Evolutionary conservation across 768 basidiomycete genomes (phyloP).

Genomic region (Mycena rebaudengoi): DNA sequence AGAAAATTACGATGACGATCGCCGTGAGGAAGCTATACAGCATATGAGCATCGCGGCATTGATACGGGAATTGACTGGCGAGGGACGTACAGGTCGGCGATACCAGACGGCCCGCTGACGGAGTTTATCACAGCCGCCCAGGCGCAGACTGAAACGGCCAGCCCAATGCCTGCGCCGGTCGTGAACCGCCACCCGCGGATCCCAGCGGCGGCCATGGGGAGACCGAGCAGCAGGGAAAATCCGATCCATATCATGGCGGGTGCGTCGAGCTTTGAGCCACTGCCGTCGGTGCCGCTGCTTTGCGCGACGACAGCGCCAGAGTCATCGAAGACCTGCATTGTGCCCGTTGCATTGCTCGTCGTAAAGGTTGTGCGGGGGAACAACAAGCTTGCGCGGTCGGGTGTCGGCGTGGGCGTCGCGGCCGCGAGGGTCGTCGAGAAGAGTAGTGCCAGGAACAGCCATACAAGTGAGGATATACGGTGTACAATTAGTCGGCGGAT

Average conservation of each 20-base stretch:
- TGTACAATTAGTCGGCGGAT: no score
- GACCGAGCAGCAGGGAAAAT: conserved; percentile 59
- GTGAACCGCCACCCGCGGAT: conserved; percentile 66
- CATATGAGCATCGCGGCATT: not conserved
- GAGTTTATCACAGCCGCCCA: conserved; percentile 74
- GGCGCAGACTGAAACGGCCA: conserved; percentile 56
- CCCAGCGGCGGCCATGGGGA: conserved; percentile 63
- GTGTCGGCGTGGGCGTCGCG: conserved; percentile 20
- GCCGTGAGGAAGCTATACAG: conserved; percentile 47
- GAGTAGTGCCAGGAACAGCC: conserved; percentile 13
- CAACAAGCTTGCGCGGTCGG: no score
- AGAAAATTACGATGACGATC: conserved; percentile 59
- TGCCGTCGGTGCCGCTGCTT: conserved; percentile 65
- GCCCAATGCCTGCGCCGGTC: conserved; percentile 61
- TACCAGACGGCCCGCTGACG: conserved; percentile 51
- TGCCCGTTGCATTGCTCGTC: conserved; percentile 47
- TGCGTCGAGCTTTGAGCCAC: conserved; percentile 56
- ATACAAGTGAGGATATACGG: conserved; percentile 24
- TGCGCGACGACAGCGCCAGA: conserved; percentile 59
- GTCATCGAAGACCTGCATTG: conserved; percentile 50
- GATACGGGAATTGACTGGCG: not conserved
- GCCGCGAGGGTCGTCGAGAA: not conserved
- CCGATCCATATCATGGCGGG: conserved; percentile 67
- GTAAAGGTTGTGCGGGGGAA: conserved; percentile 11
- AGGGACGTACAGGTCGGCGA: conserved; percentile 53